These are phyloP conservation scores for Eragrostis nindensis DNA, from an alignment of 176 grass and related monocot genomes.

Conservation along the genomic window DNA sequence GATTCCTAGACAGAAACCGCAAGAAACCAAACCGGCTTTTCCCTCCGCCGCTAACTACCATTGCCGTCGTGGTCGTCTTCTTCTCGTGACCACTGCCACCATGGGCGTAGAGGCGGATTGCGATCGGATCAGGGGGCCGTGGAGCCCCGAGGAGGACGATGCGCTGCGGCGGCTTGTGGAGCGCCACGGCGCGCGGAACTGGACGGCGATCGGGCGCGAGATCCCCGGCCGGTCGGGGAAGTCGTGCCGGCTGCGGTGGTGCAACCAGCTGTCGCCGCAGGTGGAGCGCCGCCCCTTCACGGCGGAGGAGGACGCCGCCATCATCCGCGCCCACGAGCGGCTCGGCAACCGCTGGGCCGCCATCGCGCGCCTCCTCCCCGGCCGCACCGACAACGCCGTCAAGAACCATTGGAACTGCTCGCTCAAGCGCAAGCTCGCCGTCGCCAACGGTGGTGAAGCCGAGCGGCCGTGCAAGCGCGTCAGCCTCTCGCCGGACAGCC, in stretches of 20 bases:
- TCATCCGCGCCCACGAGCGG: constrained; percentile 63
- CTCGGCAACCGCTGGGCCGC: constrained; percentile 91
- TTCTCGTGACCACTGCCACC: background rate
- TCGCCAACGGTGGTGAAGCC: background rate
- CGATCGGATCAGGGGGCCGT: constrained; percentile 74
- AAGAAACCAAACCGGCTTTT: constrained; percentile 20
- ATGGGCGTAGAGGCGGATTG: constrained; percentile 29
- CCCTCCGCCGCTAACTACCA: background rate
- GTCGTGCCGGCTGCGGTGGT: constrained; percentile 94
- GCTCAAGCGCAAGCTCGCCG: constrained; percentile 75
- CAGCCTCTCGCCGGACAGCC: constrained; percentile 59
- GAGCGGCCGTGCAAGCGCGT: constrained; percentile 48
- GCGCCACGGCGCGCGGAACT: constrained; percentile 82
- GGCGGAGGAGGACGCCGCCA: constrained; percentile 70
- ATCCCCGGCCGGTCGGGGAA: constrained; percentile 79
- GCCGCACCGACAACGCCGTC: constrained; percentile 96
- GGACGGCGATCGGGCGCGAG: constrained; percentile 85
- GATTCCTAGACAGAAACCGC: constrained; percentile 3
- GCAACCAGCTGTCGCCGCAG: constrained; percentile 91
- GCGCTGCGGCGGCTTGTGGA: constrained; percentile 75
- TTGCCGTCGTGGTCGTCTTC: background rate
- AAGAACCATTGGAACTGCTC: constrained; percentile 99
- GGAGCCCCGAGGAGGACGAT: constrained; percentile 94
- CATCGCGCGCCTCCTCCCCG: constrained; percentile 81
- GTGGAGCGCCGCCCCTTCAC: constrained; percentile 94